Evolutionary conservation across 805 yeast species (phyloP).

Genomic region (Metschnikowia bowlesiae): DNA sequence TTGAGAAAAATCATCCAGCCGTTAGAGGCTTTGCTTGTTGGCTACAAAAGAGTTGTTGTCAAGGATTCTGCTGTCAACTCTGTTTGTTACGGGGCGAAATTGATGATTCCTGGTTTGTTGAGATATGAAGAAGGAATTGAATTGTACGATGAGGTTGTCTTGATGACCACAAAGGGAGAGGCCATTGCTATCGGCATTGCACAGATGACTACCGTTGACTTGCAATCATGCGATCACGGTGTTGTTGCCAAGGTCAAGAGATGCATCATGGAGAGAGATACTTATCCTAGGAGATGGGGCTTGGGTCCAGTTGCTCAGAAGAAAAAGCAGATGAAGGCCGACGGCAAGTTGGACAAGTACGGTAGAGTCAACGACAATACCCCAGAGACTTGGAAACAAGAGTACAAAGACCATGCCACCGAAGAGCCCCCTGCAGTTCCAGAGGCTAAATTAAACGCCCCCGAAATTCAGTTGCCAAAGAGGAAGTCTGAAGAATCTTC

Average conservation of each 20-base stretch:
- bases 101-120: conserved; percentile 97
- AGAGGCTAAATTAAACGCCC: conserved; percentile 47
- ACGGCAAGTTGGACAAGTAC: conserved; percentile 93
- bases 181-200: conserved; percentile 98
- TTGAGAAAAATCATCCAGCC: conserved; percentile 93
- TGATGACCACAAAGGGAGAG: conserved; percentile 98
- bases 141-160: conserved; percentile 93
- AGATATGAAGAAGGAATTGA: conserved; percentile 98
- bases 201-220: conserved; percentile 97
- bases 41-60: conserved; percentile 95
- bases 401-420: conserved; percentile 67
- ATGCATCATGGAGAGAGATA: conserved; percentile 99
- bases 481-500: conserved; percentile 46
- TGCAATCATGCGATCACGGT: conserved; percentile 96
- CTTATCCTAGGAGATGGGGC: conserved; percentile 99
- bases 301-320: conserved; percentile 97
- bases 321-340: conserved; percentile 97
- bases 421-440: conserved; percentile 58
- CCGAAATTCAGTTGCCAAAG: conserved; percentile 44
- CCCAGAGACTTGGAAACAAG: conserved; percentile 86
- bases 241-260: conserved; percentile 98
- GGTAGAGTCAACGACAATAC: conserved; percentile 94
- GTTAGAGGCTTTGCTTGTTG: conserved; percentile 85
- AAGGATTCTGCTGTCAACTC: conserved; percentile 94
- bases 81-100: conserved; percentile 97